A percentile compares a stretch with the other conserved stretches of the same genome.
Evolutionary conservation across 345 rosid species (phyloP).

Genomic region (Aquilaria yunnanensis): DNA sequence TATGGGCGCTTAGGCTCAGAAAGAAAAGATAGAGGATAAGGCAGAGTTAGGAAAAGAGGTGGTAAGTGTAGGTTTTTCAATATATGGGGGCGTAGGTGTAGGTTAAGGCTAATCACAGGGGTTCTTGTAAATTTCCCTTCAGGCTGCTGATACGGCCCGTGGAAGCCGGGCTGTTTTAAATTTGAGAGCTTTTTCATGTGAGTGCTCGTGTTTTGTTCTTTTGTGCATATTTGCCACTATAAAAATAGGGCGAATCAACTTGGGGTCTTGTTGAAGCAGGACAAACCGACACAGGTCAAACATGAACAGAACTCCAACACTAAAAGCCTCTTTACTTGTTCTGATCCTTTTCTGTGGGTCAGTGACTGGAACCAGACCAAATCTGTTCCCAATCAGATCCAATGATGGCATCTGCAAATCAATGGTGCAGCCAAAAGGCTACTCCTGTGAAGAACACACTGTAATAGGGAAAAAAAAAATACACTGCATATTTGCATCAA

Average conservation of each 20-base stretch:
- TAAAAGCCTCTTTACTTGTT: conserved; percentile 9
- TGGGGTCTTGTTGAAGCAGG: conserved; percentile 14
- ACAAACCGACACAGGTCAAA: not conserved
- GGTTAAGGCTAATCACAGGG: too few relatives aligned
- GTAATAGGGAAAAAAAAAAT: conserved; percentile 10
- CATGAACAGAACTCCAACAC: conserved; percentile 11
- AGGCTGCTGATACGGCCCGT: not conserved
- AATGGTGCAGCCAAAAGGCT: conserved; percentile 26
- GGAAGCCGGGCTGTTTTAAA: not conserved
- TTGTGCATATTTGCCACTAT: conserved; percentile 11
- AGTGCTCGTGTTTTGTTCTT: not conserved
- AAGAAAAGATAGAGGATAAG: too few relatives aligned
- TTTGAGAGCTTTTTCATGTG: conserved; percentile 4
- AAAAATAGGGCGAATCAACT: conserved; percentile 1
- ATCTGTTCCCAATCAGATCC: not conserved
- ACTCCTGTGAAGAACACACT: conserved; percentile 32
- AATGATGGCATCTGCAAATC: conserved; percentile 21
- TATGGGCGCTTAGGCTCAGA: too few relatives aligned
- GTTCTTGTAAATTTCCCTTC: not conserved
- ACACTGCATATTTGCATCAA: not conserved
- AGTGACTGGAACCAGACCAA: conserved; percentile 12
- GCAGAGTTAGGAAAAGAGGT: too few relatives aligned
- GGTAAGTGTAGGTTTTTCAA: too few relatives aligned
- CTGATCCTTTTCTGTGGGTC: conserved; percentile 20
- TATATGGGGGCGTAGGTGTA: too few relatives aligned